phyloP scores from a whole-genome alignment of 1,284 basidiomycete species.

The Sporisorium iseilematis-ciliati region DNA sequence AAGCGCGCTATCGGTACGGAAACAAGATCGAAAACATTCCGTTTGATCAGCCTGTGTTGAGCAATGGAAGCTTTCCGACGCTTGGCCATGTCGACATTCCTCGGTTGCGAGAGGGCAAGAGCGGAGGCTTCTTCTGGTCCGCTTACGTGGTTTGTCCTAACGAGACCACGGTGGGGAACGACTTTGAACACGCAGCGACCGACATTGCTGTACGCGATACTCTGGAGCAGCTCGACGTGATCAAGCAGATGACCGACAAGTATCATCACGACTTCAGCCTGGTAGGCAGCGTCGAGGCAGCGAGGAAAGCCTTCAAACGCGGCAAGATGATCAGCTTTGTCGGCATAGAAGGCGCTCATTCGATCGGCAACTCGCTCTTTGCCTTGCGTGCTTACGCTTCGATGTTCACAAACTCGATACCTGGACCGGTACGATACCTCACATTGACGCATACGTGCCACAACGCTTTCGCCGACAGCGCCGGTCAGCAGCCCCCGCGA shows the following conservation, averaged over 20 bases:
- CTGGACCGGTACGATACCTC: slow-evolving; percentile 43
- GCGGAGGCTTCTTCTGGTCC: slow-evolving; percentile 57
- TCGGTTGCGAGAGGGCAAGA: slow-evolving; percentile 31
- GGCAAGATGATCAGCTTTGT: slow-evolving; percentile 59
- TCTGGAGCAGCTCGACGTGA: slow-evolving; percentile 51
- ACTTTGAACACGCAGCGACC: slow-evolving; percentile 40
- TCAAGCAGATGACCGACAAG: slow-evolving; percentile 36
- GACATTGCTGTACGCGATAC: slow-evolving; percentile 40
- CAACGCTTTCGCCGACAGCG: slow-evolving; percentile 47
- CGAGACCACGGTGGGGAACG: slow-evolving; percentile 19
- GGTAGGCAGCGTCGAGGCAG: slow-evolving; percentile 17
- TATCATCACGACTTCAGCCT: slow-evolving; percentile 40
- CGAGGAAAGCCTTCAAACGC: slow-evolving; percentile 46
- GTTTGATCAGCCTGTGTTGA: slow-evolving; percentile 31
- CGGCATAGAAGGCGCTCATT: slow-evolving; percentile 54
- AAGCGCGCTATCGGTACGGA: slow-evolving; percentile 31
- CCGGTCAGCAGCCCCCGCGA: slow-evolving; percentile 26
- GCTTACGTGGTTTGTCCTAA: slow-evolving; percentile 50
- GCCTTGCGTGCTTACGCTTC: slow-evolving; percentile 20
- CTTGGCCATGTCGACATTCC: slow-evolving; percentile 50
- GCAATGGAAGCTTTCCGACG: slow-evolving; percentile 36
- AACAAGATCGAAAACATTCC: slow-evolving; percentile 47
- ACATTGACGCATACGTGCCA: slow-evolving; percentile 52
- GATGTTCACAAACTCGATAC: slow-evolving; percentile 12
- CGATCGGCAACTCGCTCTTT: slow-evolving; percentile 49